Base-by-base conservation (phyloP, 768 basidiomycete species). In the Boletus coccyginus region DNA sequence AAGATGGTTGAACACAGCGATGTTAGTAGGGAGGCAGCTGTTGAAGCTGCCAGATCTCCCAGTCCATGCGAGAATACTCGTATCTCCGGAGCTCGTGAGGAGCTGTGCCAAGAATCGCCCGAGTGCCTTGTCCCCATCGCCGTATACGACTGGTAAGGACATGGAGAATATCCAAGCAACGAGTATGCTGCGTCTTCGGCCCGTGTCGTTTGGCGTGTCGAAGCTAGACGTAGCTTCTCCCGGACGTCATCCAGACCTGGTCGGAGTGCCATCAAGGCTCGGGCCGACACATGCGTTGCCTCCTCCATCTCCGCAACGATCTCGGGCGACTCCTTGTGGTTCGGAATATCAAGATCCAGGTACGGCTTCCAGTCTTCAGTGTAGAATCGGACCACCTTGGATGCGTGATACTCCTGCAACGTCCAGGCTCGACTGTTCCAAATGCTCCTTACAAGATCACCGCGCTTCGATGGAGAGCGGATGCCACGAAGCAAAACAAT, bases 151-250 rank as follows among this genome's bases (percentile, higher is more conserved):
- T 3, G 39, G 7, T 9, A 40, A 9, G 9, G 39, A 40, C 39
- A 40, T 40, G 14, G 39, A 40, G 39, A 40, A 40, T 40, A 40
- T 40, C 39, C 39, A 11, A 40, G 39, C n/a, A 40, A 19, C 10
- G 39, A 40, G n/a, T 40, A 40, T 5, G 39, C 39, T 5, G 16
- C 8, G 5, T 40, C 39, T 4, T 40, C 39, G n/a, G 10, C 39
- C 39, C 39, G 33, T 8, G 57, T 58, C 19, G 57, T 58, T 12
- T 55, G 11, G 0, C 57, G 60, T 32, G 16, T 21, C 5, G 59
- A 58, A 16, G 56, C 48, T 0, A 50, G 19, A 21, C 24, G 39
- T 10, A 40, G 39, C 39, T 40, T 40, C n/a, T 40, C 39, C 1
- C 39, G 39, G 1, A 40, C 11, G 5, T 40, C 39, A 11, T 40